Percentiles rank a stretch among this genome's conserved stretches.
phyloP scores from a whole-genome alignment of 805 yeast species.

The Candida bentonensis region DNA sequence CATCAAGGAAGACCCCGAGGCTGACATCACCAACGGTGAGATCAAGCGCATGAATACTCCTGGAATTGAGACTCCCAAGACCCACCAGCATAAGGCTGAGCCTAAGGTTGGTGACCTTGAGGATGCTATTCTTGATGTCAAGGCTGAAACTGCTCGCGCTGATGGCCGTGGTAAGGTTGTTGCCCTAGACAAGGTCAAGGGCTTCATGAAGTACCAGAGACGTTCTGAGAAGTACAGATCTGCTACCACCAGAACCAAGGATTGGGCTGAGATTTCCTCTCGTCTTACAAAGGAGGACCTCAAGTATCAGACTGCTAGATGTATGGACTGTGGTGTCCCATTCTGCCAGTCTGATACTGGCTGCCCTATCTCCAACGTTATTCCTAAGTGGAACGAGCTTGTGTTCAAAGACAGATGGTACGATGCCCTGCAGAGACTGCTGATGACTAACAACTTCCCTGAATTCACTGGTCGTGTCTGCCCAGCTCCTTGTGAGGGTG shows the following conservation, averaged over 20 bases:
- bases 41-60: slow-evolving; percentile 31
- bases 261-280: slow-evolving; percentile 83
- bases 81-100: slow-evolving; percentile 30
- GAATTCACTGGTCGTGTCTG: slow-evolving; percentile 97
- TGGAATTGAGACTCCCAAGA: slow-evolving; percentile 11
- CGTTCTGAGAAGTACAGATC: slow-evolving; percentile 77
- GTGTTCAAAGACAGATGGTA: slow-evolving; percentile 92
- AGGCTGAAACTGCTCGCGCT: slow-evolving; percentile 27
- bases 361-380: slow-evolving; percentile 92
- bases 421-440: slow-evolving; percentile 78
- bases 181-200: slow-evolving; percentile 65
- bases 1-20: slow-evolving; percentile 68
- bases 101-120: slow-evolving; percentile 84
- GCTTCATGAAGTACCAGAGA: slow-evolving; percentile 88
- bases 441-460: slow-evolving; percentile 97
- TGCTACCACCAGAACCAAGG: slow-evolving; percentile 60
- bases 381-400: slow-evolving; percentile 96
- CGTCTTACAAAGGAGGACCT: slow-evolving; percentile 78
- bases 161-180: slow-evolving; percentile 44
- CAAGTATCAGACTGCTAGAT: slow-evolving; percentile 85
- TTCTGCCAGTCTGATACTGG: slow-evolving; percentile 98
- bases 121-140: slow-evolving; percentile 65
- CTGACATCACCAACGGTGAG: slow-evolving; percentile 85
- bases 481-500: slow-evolving; percentile 99
- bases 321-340: slow-evolving; percentile 99